These are phyloP conservation scores for Chimonanthus praecox DNA, from an alignment of 164 flowering plant genomes.

Conservation along the genomic window DNA sequence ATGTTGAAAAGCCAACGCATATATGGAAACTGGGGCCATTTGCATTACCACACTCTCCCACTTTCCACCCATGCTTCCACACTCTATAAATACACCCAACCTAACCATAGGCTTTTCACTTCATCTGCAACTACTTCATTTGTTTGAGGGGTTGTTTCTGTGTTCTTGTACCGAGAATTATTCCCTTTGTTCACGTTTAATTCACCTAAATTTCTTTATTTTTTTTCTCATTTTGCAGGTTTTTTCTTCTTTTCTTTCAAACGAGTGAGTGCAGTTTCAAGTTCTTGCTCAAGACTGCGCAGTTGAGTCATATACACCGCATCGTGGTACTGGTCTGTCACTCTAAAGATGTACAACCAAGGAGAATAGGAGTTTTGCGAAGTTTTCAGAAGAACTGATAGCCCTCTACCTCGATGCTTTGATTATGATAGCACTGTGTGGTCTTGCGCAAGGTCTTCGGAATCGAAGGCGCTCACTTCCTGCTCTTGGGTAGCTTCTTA, in stretches of 20 bases:
- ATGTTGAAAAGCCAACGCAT: neutral
- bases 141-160: neutral
- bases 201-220: neutral
- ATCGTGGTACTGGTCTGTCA: constrained; percentile 2
- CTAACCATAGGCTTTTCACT: neutral
- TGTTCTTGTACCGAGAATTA: no score
- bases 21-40: neutral
- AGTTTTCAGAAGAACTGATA: neutral
- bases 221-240: constrained; percentile 3
- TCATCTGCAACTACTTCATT: neutral
- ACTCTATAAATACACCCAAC: constrained; percentile 1
- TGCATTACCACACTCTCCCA: neutral
- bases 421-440: constrained; percentile 3
- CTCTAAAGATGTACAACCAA: neutral
- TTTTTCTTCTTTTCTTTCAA: neutral
- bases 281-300: constrained; percentile 6
- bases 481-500: neutral
- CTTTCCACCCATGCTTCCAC: neutral
- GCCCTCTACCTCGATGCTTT: constrained; percentile 2
- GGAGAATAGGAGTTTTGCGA: neutral
- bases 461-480: neutral
- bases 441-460: constrained; percentile 4
- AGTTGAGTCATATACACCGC: constrained; percentile 6
- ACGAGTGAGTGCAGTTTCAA: neutral
- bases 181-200: neutral